Base-by-base conservation (phyloP, 371 early-diverging fungal genomes). In the Gilbertella persicaria region DNA sequence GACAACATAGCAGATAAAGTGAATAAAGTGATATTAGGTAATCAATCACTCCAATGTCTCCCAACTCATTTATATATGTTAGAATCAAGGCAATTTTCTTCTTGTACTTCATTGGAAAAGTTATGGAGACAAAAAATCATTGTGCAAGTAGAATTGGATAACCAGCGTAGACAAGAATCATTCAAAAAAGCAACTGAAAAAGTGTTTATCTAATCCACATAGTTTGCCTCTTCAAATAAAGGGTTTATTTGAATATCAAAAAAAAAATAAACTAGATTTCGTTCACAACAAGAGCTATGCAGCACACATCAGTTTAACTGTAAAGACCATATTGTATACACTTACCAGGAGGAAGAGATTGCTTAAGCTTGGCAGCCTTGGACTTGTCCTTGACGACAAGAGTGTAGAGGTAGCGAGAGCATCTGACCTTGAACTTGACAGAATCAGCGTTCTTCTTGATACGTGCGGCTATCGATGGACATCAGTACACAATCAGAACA, bases 361-460 rank as follows among this genome's bases (percentile, higher is more conserved):
- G 92, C 78, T 88, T 91, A 60, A 98, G 88, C 90, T 98, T 97
- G 75, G 82, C 85, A 67, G 98, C 99, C 91, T 96, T 97, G 71
- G 87, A 88, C 67, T 89, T 84, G 75, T 98, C 99, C 56, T 94
- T 86, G 62, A 97, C 92, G 54, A 93, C 90, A 59, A 98, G 87
- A 60, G 99, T 98, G 92, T 97, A 97, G 64, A 98, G 88, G 87
- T 94, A 96, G 69, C 87, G 86, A 53, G 96, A 92, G 89, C 97
- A 94, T 72, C 99, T 89, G 67, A 97, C 92, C 95, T 98, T 98
- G 92, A 98, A 97, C 89, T 98, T 98, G 91, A 86, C 83, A 69
- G 87, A 78, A 69, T 83, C 84, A 70, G 90, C 91, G 87, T 91
- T 97, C 93, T 95, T 95, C 95, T 97, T 97, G 85, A 98, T 89